Base-by-base conservation (phyloP, 2,329 filamentous ascomycete genomes). In the Cladophialophora bantiana region DNA sequence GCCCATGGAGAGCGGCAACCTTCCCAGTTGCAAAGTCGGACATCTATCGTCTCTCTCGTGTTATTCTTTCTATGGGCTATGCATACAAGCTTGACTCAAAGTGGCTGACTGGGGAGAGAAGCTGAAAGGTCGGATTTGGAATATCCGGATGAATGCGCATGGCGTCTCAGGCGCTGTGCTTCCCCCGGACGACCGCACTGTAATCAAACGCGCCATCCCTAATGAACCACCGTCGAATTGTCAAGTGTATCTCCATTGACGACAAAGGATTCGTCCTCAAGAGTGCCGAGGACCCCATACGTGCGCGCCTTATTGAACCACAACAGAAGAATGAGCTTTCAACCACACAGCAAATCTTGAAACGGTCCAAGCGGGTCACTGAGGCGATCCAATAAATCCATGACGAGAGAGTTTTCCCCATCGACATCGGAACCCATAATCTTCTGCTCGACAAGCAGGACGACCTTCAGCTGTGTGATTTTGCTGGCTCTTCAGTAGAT, bases 401-500 rank as follows among this genome's bases (percentile, higher is more conserved):
- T 59, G 59, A 52, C 13, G 50, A 62, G 15, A 50, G 59, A 12
- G 64, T 73, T n/a, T 61, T 71, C 26, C 68, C 71, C 54, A 56
- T 68, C 35, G 70, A 73, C 50, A 62, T 72, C 35, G 66, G 69
- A 42, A 26, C 60, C 26, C 70, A 69, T 26, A 73, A 72, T 59
- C 18, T 72, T 15, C 64, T 73, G 31, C 48, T 73, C 4, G 71
- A 72, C 53, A 42, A 58, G 32, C 20, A 62, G 34, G 67, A 68
- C 7, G 62, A 73, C 48, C 57, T 65, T 20, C 72, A 72, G 52
- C 57, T 70, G 6, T 56, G 42, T 53, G 72, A 73, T 45, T 72
- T 73, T 55, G 65, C 70, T 48, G 67, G 71, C 32, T 65, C 67
- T 15, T 73, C 72, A 13, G 63, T 74, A 34, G 71, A 73, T 60